Percentiles rank a stretch among this genome's conserved stretches.
Conservation (phyloP, 176 grass and related monocot species). For the Tillandsia fasciculata region DNA sequence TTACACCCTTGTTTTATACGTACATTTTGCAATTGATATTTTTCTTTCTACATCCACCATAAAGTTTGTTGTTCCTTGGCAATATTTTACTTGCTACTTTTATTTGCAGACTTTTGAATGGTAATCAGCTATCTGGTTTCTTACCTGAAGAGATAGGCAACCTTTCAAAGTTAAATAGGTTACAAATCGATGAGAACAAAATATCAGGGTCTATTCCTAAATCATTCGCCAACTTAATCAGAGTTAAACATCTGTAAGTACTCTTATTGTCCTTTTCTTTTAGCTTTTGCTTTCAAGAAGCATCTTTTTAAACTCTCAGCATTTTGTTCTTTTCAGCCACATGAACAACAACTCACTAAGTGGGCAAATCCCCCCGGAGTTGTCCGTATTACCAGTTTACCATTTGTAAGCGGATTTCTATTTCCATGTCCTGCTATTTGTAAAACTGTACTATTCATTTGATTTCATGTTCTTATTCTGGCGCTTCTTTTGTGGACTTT, state of each 20-base stretch:
- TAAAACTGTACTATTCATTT: constrained; percentile 3
- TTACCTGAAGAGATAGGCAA: constrained; percentile 85
- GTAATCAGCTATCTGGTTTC: constrained; percentile 62
- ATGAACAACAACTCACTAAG: constrained; percentile 99
- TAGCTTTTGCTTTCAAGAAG: constrained; percentile 1
- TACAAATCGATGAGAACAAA: constrained; percentile 76
- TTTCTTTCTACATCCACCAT: no score
- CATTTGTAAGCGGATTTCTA: constrained; percentile 52
- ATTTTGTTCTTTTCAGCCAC: constrained; percentile 38
- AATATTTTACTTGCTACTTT: not conserved
- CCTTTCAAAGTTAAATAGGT: constrained; percentile 51
- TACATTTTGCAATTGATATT: no score
- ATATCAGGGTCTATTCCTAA: constrained; percentile 81
- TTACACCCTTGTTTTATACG: no score
- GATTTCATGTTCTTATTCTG: not conserved
- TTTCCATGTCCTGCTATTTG: constrained; percentile 5
- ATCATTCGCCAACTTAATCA: constrained; percentile 72
- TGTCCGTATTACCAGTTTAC: constrained; percentile 38
- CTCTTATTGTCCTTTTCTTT: not conserved
- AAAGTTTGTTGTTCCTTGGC: no score
- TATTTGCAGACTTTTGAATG: constrained; percentile 74
- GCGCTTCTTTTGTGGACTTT: constrained; percentile 6
- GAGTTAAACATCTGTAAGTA: constrained; percentile 75
- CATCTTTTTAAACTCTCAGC: constrained; percentile 14
- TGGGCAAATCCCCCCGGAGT: constrained; percentile 72